Percentiles rank a stretch among this genome's conserved stretches.
Conservation (phyloP, 176 grass and related monocot genomes). For the Triticum aestivum region DNA sequence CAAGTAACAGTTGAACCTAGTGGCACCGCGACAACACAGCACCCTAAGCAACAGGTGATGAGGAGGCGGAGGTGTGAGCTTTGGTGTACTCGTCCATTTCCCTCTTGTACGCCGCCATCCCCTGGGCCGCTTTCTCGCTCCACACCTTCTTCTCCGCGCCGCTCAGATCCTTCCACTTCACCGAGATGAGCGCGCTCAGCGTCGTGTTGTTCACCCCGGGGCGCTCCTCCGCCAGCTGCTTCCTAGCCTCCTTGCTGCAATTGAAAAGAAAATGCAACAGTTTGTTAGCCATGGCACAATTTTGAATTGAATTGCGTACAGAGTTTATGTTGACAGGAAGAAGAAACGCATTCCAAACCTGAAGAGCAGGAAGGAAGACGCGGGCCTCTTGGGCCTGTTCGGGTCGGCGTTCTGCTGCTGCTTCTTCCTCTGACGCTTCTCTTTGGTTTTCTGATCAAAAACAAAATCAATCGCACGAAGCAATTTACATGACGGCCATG, state of each 20-base stretch:
- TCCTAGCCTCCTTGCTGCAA: slow-evolving; percentile 68
- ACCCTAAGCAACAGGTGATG: not conserved
- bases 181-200: slow-evolving; percentile 58
- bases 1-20: not conserved
- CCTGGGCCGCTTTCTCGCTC: slow-evolving; percentile 52
- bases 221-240: slow-evolving; percentile 54
- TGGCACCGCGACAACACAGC: not conserved
- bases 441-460: slow-evolving; percentile 70
- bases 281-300: not conserved
- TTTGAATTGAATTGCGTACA: no score
- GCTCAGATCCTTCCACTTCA: slow-evolving; percentile 89
- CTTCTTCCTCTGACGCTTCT: slow-evolving; percentile 50
- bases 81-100: slow-evolving; percentile 81
- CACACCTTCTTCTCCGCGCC: slow-evolving; percentile 56
- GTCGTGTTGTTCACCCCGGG: slow-evolving; percentile 49
- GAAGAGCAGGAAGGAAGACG: slow-evolving; percentile 84
- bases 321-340: no score
- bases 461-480: not conserved
- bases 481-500: not conserved
- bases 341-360: slow-evolving; percentile 39
- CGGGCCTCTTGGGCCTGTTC: slow-evolving; percentile 77
- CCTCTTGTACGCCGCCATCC: slow-evolving; percentile 57
- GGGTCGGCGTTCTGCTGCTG: slow-evolving; percentile 48
- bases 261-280: no score
- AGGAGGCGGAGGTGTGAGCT: slow-evolving; percentile 19